These are phyloP conservation scores for Coemansia sp. DNA, from an alignment of 192 early-diverging fungal genomes.

Conservation along the genomic window DNA sequence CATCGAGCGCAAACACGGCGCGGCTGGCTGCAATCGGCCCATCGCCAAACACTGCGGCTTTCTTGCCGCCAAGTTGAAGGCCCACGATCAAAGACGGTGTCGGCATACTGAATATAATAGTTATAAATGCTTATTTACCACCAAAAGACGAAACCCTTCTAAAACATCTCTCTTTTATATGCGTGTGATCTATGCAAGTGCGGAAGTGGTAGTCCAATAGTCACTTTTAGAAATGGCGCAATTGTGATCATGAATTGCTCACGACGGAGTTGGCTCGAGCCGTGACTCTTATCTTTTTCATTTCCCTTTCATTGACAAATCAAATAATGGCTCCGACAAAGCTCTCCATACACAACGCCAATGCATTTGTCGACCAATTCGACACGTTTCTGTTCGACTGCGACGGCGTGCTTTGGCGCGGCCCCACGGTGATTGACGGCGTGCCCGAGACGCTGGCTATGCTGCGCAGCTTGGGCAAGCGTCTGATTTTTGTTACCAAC, in stretches of 20 bases:
- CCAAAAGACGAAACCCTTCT: neutral
- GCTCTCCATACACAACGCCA: constrained; percentile 31
- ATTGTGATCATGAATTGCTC: constrained; percentile 6
- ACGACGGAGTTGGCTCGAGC: neutral
- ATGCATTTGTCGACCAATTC: constrained; percentile 68
- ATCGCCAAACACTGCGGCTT: constrained; percentile 66
- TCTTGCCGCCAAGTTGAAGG: constrained; percentile 38
- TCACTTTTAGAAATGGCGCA: constrained; percentile 13
- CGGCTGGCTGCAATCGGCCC: constrained; percentile 66
- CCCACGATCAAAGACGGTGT: constrained; percentile 47
- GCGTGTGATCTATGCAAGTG: constrained; percentile 14
- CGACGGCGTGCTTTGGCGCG: constrained; percentile 98
- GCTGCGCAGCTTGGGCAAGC: constrained; percentile 78
- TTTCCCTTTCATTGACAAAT: neutral
- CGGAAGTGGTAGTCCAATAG: constrained; percentile 35
- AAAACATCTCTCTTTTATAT: neutral
- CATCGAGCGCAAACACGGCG: constrained; percentile 68
- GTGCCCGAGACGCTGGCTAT: constrained; percentile 71
- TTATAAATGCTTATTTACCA: neutral
- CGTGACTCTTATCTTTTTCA: neutral
- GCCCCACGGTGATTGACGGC: constrained; percentile 64
- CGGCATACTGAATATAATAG: neutral
- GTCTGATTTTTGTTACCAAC: constrained; percentile 96
- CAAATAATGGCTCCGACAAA: constrained; percentile 21
- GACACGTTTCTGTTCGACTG: constrained; percentile 98